Evolutionary conservation across 495 filamentous ascomycete genomes (phyloP), one percentile per base, ranked within the genome.

Genomic region (Chaetomium cochliodes): DNA sequence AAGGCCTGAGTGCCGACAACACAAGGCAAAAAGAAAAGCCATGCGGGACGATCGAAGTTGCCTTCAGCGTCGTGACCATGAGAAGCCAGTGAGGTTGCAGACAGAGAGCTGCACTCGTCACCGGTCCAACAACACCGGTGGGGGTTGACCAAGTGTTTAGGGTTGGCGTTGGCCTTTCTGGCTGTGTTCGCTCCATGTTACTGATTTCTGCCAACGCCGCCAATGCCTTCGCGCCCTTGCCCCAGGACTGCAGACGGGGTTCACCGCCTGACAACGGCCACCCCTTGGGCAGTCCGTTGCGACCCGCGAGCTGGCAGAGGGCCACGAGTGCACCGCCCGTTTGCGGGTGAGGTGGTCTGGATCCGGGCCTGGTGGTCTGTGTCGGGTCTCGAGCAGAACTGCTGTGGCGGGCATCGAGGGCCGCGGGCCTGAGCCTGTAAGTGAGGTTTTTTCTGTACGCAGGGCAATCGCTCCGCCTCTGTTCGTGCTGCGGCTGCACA

Each of bases 361-460:
- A 18, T 44, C 41, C 41, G 41, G 16, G n/a, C n/a, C n/a, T n/a
- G n/a, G 16, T 51, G 20, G 49, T 20, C 41, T 60, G 18, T 51
- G 44, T 37, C 9, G 33, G 33, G 33, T 37, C 33, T 52, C 44
- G 9, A 47, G 15, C 44, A 47, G n/a, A 47, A 20, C 44, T 12
- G 44, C 44, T 47, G 16, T 47, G 16, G 44, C 49, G 50, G 41
- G 51, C 49, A 53, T 41, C 44, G 16, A 58, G 20, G 37, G 15
- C 23, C 18, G 16, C 18, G 33, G 22, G 7, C 25, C 44, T 30
- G n/a, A 18, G 28, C 18, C 59, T 66, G 65, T 70, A 68, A 66
- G 65, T 64, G 60, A 65, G 41, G 51, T 39, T 37, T 65, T 69
- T 61, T 46, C 60, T 66, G 66, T 69, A 69, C 62, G 53, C 69